phyloP scores from a whole-genome alignment of 768 basidiomycete species.

The Agaricus sinodeliciosus region DNA sequence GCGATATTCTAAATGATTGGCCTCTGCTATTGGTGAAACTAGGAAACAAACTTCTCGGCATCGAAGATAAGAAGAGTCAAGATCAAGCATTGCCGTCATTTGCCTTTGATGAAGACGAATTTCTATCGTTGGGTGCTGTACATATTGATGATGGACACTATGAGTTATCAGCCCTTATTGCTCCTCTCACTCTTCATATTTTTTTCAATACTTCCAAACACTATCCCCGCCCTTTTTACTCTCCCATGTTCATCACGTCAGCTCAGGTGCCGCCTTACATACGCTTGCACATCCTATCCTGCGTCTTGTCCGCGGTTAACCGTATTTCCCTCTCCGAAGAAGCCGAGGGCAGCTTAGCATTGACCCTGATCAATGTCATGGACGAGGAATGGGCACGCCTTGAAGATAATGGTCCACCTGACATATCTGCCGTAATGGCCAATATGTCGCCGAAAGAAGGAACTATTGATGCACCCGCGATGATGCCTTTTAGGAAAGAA shows the following conservation, averaged over 20 bases:
- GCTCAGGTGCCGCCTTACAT: constrained; percentile 68
- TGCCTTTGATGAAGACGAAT: constrained; percentile 36
- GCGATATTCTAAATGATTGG: constrained; percentile 37
- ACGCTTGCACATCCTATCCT: constrained; percentile 72
- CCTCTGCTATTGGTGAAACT: constrained; percentile 49
- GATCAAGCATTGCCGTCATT: constrained; percentile 19
- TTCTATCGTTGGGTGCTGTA: constrained; percentile 50
- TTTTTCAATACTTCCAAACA: constrained; percentile 42
- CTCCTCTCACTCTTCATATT: constrained; percentile 61
- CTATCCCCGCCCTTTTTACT: constrained; percentile 39
- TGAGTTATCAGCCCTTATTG: constrained; percentile 58
- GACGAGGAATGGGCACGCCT: constrained; percentile 66
- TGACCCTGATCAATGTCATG: constrained; percentile 61
- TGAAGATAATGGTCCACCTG: constrained; percentile 68
- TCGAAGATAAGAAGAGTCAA: constrained; percentile 18
- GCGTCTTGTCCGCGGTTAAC: constrained; percentile 51
- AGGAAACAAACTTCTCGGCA: constrained; percentile 47
- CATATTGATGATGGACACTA: constrained; percentile 39
- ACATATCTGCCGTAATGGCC: constrained; percentile 59
- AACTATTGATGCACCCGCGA: neutral
- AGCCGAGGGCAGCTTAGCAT: constrained; percentile 64
- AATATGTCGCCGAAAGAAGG: constrained; percentile 41
- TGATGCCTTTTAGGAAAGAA: neutral
- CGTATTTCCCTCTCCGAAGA: constrained; percentile 46
- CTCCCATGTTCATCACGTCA: constrained; percentile 74